A percentile compares a stretch with the other conserved stretches of the same genome.
Evolutionary conservation across 2,329 filamentous ascomycete genomes (phyloP).

Genomic region (Thielaviopsis euricoi): DNA sequence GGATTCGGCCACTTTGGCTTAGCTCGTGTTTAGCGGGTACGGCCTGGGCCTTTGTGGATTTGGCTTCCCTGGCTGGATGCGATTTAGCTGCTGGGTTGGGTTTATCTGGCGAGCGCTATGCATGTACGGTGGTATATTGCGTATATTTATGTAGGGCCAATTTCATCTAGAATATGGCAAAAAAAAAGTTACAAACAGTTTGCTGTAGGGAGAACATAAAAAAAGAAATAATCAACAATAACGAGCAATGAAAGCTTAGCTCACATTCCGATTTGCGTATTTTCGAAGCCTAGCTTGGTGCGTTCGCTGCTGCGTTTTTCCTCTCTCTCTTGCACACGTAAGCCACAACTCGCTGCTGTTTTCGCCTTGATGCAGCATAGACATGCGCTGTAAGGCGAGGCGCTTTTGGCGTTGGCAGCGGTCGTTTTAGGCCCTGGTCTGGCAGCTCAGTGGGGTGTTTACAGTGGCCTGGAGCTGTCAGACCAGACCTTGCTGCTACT

Average conservation of each 20-base stretch:
- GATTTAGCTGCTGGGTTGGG: neutral
- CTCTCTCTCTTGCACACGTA: constrained; percentile 12
- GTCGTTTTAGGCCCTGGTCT: neutral
- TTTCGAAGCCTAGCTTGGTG: neutral
- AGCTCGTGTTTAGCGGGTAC: neutral
- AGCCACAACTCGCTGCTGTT: constrained; percentile 7
- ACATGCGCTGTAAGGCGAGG: neutral
- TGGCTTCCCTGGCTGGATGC: neutral
- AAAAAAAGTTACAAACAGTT: neutral
- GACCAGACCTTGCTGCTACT: neutral
- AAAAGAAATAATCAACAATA: neutral
- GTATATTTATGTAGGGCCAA: neutral
- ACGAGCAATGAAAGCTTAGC: neutral
- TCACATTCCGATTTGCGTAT: neutral
- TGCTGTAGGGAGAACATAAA: neutral
- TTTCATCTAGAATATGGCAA: neutral
- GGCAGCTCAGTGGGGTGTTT: neutral
- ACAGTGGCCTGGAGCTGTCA: neutral
- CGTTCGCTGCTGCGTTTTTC: neutral
- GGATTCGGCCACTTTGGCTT: neutral
- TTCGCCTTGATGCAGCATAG: neutral
- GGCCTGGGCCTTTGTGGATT: neutral
- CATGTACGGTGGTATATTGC: no score
- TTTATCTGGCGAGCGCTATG: no score
- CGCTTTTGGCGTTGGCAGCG: neutral